Base-by-base conservation (phyloP, 1,139 yeast species). In the Diutina siamensis region DNA sequence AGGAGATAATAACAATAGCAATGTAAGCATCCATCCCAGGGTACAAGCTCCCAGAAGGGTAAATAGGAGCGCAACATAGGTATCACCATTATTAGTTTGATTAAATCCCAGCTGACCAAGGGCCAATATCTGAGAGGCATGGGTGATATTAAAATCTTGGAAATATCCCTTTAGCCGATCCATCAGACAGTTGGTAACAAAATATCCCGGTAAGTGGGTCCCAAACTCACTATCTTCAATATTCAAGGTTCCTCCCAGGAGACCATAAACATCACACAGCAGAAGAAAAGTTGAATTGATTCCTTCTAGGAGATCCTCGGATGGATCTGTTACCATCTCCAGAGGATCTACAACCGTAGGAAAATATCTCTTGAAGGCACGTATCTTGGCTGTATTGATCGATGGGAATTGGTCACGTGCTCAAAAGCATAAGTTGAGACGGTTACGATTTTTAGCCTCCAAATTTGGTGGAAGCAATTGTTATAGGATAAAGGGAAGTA, bases 11-110 rank as follows among this genome's bases (percentile, higher is more conserved):
- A 66, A 57, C 36, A 75, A 59, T 45, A 76, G 55, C 21, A 75
- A 52, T 44, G 76, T 58, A 35, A 78, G 61, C 76, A 77, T 72
- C 83, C 83, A 77, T 45, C 48, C 46, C 45, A 42, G 44, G 18
- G 62, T 63, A 52, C 74, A 69, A 25, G 66, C 56, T 2, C 72
- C 75, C 49, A 68, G 62, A 17, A 67, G 55, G 25, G 67, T 64
- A 56, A 67, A 69, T 34, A 70, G 51, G 15, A 69, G 55, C n/a
- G 74, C 73, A 22, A 71, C 68, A 48, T 67, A 67, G n/a, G 69
- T 58, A 51, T 68, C 72, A 12, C 74, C 75, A 48, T 63, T 64
- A 48, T 65, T 67, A 19, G 59, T 49, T 42, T 57, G 54, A 48
- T 58, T 59, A 3, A 21, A 25, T 12, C 32, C 42, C 42, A 38